phyloP scores from a whole-genome alignment of 306 rosid genomes.

The Begonia loranthoides region DNA sequence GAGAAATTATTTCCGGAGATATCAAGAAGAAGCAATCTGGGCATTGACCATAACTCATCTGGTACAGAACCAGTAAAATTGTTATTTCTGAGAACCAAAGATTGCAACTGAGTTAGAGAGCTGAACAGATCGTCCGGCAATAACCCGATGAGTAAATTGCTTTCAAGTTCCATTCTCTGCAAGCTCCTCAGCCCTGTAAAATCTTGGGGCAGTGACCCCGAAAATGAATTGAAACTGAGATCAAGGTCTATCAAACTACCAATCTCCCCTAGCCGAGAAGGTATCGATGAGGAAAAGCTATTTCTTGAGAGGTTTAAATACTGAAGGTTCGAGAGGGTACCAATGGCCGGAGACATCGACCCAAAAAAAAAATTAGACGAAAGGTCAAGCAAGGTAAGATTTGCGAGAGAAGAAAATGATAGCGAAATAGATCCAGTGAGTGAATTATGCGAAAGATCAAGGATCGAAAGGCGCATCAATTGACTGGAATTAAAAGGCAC shows the following conservation, averaged over 20 bases:
- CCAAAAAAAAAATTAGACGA: constrained; percentile 52
- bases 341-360: constrained; percentile 36
- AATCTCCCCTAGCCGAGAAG: constrained; percentile 47
- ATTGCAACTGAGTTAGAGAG: constrained; percentile 30
- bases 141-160: constrained; percentile 39
- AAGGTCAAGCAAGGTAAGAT: constrained; percentile 56
- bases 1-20: constrained; percentile 60
- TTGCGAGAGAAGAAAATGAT: constrained; percentile 32
- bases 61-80: constrained; percentile 48
- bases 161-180: constrained; percentile 33
- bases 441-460: constrained; percentile 57
- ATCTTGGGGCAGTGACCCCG: constrained; percentile 32
- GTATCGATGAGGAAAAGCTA: constrained; percentile 39
- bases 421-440: constrained; percentile 43
- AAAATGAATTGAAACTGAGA: constrained; percentile 53
- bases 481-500: constrained; percentile 53
- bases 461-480: constrained; percentile 37
- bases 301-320: constrained; percentile 67
- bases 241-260: constrained; percentile 68
- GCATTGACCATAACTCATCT: constrained; percentile 40
- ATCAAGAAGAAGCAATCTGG: constrained; percentile 49
- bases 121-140: constrained; percentile 36
- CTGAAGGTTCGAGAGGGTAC: constrained; percentile 44
- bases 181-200: constrained; percentile 47
- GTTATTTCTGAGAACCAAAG: constrained; percentile 37